Percentiles rank a stretch among this genome's conserved stretches.
Conservation (phyloP, 306 rosid genomes). For the Crotalaria pallida region DNA sequence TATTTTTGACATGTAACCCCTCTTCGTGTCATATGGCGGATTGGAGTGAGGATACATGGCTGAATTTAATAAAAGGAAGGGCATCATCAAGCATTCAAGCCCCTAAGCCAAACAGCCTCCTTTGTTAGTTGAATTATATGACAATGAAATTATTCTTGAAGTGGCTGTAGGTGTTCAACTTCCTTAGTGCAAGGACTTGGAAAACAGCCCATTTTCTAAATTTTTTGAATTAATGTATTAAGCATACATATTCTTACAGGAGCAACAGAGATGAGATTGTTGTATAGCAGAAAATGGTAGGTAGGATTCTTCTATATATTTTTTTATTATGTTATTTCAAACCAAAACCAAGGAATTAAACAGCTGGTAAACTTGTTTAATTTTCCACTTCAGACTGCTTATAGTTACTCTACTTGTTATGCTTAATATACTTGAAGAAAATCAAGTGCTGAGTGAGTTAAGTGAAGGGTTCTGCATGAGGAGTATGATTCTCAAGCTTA, state of each 20-base stretch:
- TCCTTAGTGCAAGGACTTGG: neutral
- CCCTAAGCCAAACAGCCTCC: neutral
- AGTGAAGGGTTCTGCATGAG: conserved; percentile 14
- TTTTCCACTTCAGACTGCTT: neutral
- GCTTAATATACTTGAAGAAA: neutral
- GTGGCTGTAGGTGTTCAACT: neutral
- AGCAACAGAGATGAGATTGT: neutral
- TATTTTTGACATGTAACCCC: neutral
- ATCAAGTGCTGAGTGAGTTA: neutral
- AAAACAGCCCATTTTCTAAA: neutral
- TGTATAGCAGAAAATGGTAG: neutral
- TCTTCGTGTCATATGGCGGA: neutral
- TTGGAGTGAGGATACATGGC: neutral
- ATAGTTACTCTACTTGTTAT: neutral
- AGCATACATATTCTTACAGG: neutral
- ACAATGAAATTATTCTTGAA: neutral
- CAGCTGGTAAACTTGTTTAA: neutral
- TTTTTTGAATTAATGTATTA: neutral
- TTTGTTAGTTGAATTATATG: neutral
- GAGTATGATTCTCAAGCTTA: neutral
- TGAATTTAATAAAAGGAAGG: neutral
- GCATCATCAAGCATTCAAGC: conserved; percentile 1
- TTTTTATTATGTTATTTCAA: neutral
- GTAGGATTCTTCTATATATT: neutral
- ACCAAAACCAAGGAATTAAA: neutral